Conservation (phyloP, 1,139 yeast genomes). For the Hyphopichia fennica region DNA sequence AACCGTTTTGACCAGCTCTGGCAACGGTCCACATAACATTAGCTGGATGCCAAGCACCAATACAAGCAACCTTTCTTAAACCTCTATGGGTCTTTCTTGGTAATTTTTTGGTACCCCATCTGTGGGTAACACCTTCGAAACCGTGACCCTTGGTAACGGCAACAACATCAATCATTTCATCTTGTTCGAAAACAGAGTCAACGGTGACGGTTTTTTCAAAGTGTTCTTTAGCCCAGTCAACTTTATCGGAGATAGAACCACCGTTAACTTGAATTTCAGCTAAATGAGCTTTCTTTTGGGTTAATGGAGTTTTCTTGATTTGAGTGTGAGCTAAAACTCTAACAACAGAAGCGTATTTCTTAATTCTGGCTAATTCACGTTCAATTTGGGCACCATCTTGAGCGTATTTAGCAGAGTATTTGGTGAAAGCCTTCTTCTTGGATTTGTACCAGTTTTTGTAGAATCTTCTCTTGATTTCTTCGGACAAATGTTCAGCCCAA, state of each 20-base stretch:
- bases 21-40: constrained; percentile 99
- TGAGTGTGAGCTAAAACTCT: constrained; percentile 99
- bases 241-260: constrained; percentile 97
- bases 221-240: constrained; percentile 98
- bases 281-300: constrained; percentile 99
- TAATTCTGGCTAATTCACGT: constrained; percentile 97
- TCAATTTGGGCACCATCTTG: constrained; percentile 85
- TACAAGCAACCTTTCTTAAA: constrained; percentile 99
- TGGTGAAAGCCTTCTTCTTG: constrained; percentile 99
- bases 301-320: constrained; percentile 98
- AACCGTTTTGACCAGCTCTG: constrained; percentile 99
- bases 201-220: constrained; percentile 98
- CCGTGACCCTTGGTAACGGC: constrained; percentile 99
- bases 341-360: constrained; percentile 97
- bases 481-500: constrained; percentile 99
- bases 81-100: constrained; percentile 99
- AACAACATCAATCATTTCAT: constrained; percentile 97
- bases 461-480: constrained; percentile 99
- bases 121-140: constrained; percentile 99
- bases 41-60: constrained; percentile 99
- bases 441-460: constrained; percentile 99
- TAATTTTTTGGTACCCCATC: constrained; percentile 99
- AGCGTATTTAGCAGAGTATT: constrained; percentile 98
- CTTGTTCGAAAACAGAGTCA: constrained; percentile 95
- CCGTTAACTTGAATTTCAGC: constrained; percentile 99